A percentile compares a stretch with the other conserved stretches of the same genome.
Conservation (phyloP, 352 stramenopile species). For the Pilasporangium apinafurcum region DNA sequence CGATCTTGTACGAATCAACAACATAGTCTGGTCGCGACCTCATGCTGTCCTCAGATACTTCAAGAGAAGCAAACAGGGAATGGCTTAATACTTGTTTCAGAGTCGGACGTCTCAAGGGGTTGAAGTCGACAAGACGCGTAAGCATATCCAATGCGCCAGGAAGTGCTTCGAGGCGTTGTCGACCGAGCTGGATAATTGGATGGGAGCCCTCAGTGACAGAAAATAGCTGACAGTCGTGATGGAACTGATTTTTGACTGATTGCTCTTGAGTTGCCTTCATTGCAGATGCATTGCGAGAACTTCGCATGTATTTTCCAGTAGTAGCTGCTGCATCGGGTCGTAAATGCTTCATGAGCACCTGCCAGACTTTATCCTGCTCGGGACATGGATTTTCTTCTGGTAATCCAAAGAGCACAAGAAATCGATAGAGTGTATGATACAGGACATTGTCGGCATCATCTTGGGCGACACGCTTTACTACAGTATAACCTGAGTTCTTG, state of each 20-base stretch:
- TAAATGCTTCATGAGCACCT: slow-evolving; percentile 54
- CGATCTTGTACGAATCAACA: slow-evolving; percentile 45
- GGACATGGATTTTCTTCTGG: slow-evolving; percentile 46
- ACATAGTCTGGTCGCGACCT: slow-evolving; percentile 33
- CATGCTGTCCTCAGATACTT: no score
- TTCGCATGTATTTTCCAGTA: no score
- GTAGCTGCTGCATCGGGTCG: slow-evolving; percentile 25
- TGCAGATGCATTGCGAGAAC: no score
- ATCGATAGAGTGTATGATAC: slow-evolving; percentile 96
- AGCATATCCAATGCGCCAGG: slow-evolving; percentile 46
- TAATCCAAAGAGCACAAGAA: slow-evolving; percentile 94
- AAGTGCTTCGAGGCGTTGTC: slow-evolving; percentile 33
- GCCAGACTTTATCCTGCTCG: slow-evolving; percentile 46
- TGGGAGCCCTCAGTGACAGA: slow-evolving; percentile 43
- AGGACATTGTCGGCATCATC: slow-evolving; percentile 82
- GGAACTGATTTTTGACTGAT: slow-evolving; percentile 24
- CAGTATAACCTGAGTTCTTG: slow-evolving; percentile 58
- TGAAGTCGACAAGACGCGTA: slow-evolving; percentile 46
- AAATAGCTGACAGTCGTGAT: slow-evolving; percentile 33
- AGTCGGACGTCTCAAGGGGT: slow-evolving; percentile 50
- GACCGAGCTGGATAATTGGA: slow-evolving; percentile 37
- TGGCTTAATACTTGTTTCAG: slow-evolving; percentile 62
- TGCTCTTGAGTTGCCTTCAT: slow-evolving; percentile 2
- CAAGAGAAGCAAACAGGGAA: slow-evolving; percentile 48
- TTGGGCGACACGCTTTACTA: slow-evolving; percentile 51